These are phyloP conservation scores for Cyberlindnera bimundalis DNA, from an alignment of 805 yeast species.

Conservation along the genomic window DNA sequence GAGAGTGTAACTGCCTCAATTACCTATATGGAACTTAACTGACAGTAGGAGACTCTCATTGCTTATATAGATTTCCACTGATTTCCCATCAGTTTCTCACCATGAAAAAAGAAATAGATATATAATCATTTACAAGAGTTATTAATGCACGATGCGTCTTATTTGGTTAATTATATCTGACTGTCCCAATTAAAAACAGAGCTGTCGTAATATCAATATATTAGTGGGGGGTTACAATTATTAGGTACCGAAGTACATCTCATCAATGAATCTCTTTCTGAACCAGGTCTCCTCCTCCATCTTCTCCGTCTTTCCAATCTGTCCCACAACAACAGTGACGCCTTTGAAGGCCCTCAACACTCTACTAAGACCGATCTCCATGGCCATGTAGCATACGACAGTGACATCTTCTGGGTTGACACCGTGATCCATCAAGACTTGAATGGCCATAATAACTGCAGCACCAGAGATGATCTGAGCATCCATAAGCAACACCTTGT, in stretches of 20 bases:
- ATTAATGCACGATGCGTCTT: too few species aligned
- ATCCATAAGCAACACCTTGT: slow-evolving; percentile 67
- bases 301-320: slow-evolving; percentile 47
- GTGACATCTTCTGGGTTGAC: slow-evolving; percentile 59
- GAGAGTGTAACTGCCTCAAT: too few species aligned
- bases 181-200: too few species aligned
- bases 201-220: too few species aligned
- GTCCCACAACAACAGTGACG: slow-evolving; percentile 68
- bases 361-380: slow-evolving; percentile 74
- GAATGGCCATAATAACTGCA: slow-evolving; percentile 91
- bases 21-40: too few species aligned
- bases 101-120: too few species aligned
- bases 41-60: too few species aligned
- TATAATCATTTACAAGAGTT: too few species aligned
- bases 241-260: slow-evolving; percentile 65
- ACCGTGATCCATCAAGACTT: slow-evolving; percentile 79
- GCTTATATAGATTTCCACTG: too few species aligned
- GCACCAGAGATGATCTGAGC: slow-evolving; percentile 92
- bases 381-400: slow-evolving; percentile 68
- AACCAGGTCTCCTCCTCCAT: slow-evolving; percentile 56
- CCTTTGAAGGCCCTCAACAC: slow-evolving; percentile 63
- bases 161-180: too few species aligned
- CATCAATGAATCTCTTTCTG: slow-evolving; percentile 66
- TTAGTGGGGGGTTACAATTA: too few species aligned
- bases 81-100: too few species aligned